phyloP scores from a whole-genome alignment of 306 rosid species.

The Cyamopsis tetragonoloba region DNA sequence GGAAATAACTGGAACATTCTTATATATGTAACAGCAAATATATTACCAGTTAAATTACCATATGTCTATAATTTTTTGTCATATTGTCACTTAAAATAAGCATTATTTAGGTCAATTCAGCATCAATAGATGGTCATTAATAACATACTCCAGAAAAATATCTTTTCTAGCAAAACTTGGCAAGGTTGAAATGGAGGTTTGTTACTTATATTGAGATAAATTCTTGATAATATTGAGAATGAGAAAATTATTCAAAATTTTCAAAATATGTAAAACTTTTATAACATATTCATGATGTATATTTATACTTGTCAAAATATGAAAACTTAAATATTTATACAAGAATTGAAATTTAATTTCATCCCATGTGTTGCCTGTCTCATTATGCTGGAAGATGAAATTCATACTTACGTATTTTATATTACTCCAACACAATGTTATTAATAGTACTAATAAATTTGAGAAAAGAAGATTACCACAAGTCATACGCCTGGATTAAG shows the following conservation, averaged over 20 bases:
- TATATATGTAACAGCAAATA: not conserved
- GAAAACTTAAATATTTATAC: too few species aligned
- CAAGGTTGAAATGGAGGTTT: not conserved
- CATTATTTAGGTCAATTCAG: conserved; percentile 5
- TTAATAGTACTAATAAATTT: not conserved
- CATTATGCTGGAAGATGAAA: not conserved
- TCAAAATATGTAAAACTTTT: too few species aligned
- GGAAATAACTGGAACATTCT: conserved; percentile 2
- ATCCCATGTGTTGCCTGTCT: not conserved
- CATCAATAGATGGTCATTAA: not conserved
- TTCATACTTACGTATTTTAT: not conserved
- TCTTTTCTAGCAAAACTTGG: not conserved
- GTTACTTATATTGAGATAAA: too few species aligned
- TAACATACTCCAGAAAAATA: not conserved
- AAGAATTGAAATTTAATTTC: not conserved
- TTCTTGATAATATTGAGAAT: too few species aligned
- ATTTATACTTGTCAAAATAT: too few species aligned
- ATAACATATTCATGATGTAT: too few species aligned
- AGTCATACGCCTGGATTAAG: not conserved
- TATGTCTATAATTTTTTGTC: not conserved
- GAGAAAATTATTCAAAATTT: too few species aligned
- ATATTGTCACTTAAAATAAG: not conserved
- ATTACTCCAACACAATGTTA: not conserved
- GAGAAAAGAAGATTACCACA: not conserved
- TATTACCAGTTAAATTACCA: not conserved